Conservation (phyloP, 306 rosid genomes). For the Cicer judaicum region DNA sequence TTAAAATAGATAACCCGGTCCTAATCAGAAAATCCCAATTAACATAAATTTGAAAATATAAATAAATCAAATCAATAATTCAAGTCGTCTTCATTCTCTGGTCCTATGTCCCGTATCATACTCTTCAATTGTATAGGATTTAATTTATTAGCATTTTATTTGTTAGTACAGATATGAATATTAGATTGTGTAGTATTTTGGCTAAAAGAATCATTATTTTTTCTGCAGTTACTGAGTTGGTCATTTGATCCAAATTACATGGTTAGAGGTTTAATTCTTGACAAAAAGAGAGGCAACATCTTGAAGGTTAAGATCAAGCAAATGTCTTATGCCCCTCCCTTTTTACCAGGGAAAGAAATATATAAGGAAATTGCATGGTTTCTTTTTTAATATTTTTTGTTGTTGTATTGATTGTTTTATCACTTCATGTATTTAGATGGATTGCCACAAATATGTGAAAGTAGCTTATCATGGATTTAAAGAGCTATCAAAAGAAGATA, state of each 20-base stretch:
- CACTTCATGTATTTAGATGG: slow-evolving; percentile 66
- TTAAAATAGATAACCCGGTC: neutral
- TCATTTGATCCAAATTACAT: slow-evolving; percentile 88
- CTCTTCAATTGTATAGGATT: slow-evolving; percentile 5
- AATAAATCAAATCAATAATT: slow-evolving; percentile 1
- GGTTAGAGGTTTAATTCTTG: slow-evolving; percentile 98
- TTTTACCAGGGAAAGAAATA: neutral
- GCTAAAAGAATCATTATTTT: slow-evolving; percentile 34
- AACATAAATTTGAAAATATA: neutral
- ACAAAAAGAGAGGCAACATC: slow-evolving; percentile 96
- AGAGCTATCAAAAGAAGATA: slow-evolving; percentile 90
- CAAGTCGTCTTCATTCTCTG: neutral
- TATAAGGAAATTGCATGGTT: slow-evolving; percentile 21
- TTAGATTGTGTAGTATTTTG: slow-evolving; percentile 40
- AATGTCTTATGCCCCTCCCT: slow-evolving; percentile 13
- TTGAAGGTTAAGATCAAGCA: slow-evolving; percentile 68
- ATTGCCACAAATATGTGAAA: slow-evolving; percentile 97
- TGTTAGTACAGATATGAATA: neutral
- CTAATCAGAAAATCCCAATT: neutral
- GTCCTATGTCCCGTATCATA: neutral
- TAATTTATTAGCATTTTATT: slow-evolving; percentile 2
- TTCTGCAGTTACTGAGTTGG: slow-evolving; percentile 83
- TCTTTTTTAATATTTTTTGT: slow-evolving; percentile 18
- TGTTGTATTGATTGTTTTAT: slow-evolving; percentile 35
- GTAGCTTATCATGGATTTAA: slow-evolving; percentile 95